phyloP scores from a whole-genome alignment of 1,139 yeast genomes.

The Meyerozyma smithsonii region DNA sequence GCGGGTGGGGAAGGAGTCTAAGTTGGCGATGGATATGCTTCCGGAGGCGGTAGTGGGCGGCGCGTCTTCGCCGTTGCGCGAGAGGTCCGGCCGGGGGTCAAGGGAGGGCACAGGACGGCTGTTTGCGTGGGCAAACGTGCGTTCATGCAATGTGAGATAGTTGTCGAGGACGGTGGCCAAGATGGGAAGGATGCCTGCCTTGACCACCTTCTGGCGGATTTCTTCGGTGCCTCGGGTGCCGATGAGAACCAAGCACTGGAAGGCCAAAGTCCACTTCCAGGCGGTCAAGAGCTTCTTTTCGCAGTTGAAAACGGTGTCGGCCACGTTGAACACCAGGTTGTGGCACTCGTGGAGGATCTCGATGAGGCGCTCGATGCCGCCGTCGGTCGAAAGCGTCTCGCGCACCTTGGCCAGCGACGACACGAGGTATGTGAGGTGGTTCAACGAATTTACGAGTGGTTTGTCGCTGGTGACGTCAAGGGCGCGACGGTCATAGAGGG shows the following conservation, averaged over 20 bases:
- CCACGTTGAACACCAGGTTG: constrained; percentile 27
- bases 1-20: not conserved
- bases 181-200: constrained; percentile 87
- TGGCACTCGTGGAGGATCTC: constrained; percentile 81
- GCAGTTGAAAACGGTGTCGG: constrained; percentile 37
- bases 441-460: constrained; percentile 87
- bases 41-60: not conserved
- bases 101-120: constrained; percentile 2
- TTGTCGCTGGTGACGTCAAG: constrained; percentile 85
- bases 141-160: constrained; percentile 49
- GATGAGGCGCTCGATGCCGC: constrained; percentile 86
- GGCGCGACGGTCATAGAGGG: constrained; percentile 87
- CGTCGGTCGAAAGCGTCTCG: constrained; percentile 83
- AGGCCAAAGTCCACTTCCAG: constrained; percentile 96
- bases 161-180: constrained; percentile 90
- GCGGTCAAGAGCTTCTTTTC: constrained; percentile 61
- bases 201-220: constrained; percentile 79
- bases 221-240: constrained; percentile 92
- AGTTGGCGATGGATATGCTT: constrained; percentile 1
- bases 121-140: constrained; percentile 32
- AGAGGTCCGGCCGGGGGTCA: not conserved
- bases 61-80: not conserved
- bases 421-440: constrained; percentile 82
- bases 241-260: constrained; percentile 84
- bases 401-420: constrained; percentile 85